phyloP scores from a whole-genome alignment of 139 green algal species.

The Coelastrella sp. region DNA sequence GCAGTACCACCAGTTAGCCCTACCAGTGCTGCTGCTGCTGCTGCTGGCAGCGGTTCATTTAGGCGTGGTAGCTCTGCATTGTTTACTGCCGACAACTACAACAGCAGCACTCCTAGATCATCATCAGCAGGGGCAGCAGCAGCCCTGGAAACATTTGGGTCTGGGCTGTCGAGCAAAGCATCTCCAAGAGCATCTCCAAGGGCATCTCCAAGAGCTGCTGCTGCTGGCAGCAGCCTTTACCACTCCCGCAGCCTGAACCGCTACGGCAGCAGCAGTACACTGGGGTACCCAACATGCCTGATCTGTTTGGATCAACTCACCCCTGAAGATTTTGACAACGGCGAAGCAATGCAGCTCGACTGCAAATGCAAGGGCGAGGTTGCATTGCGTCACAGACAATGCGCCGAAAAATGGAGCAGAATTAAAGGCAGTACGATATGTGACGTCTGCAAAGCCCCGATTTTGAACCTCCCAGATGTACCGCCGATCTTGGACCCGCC shows the following conservation, averaged over 20 bases:
- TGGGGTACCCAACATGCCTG: slow-evolving; percentile 69
- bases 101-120: neutral
- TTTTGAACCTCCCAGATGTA: slow-evolving; percentile 46
- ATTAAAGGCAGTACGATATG: slow-evolving; percentile 68
- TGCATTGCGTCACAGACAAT: slow-evolving; percentile 80
- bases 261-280: neutral
- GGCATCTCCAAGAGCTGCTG: neutral
- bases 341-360: slow-evolving; percentile 77
- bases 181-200: neutral
- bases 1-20: neutral
- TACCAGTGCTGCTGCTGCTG: neutral
- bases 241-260: neutral
- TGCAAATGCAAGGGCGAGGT: slow-evolving; percentile 87
- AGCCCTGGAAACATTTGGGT: neutral
- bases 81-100: no score
- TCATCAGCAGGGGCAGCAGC: neutral
- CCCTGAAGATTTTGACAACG: slow-evolving; percentile 72
- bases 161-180: neutral
- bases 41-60: neutral
- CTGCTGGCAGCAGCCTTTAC: neutral
- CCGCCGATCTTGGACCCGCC: neutral
- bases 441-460: slow-evolving; percentile 51
- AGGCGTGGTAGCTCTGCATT: neutral
- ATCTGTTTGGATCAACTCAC: slow-evolving; percentile 86
- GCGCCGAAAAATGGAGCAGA: slow-evolving; percentile 86